Conservation (phyloP, 345 rosid species). For the Gossypium ekmanianum region DNA sequence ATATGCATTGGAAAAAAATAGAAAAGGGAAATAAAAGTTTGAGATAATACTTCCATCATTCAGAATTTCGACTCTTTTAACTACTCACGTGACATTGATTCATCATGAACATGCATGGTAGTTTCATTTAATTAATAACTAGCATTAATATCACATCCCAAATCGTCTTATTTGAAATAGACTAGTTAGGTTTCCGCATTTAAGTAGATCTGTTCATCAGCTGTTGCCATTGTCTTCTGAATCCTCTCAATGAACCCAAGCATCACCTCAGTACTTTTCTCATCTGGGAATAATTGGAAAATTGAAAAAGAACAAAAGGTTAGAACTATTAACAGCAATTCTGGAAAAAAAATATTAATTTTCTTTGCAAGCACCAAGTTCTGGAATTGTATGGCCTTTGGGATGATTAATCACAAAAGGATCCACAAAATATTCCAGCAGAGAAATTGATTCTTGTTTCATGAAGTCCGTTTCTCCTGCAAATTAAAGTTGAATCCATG, state of each 20-base stretch:
- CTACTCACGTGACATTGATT: not conserved
- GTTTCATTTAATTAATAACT: not conserved
- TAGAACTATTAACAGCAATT: not conserved
- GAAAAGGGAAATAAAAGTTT: not conserved
- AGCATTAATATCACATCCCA: not conserved
- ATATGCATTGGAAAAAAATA: not conserved
- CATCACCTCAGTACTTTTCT: slow-evolving; percentile 8
- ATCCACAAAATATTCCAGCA: slow-evolving; percentile 26
- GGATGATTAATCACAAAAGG: slow-evolving; percentile 24
- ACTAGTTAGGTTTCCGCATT: not conserved
- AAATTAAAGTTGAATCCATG: not conserved
- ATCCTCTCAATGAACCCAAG: slow-evolving; percentile 16
- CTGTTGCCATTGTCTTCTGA: not conserved
- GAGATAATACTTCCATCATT: not conserved
- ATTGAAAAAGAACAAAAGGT: not conserved
- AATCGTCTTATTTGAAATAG: not conserved
- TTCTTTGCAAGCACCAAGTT: not conserved
- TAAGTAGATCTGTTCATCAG: not conserved
- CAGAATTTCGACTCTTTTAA: not conserved
- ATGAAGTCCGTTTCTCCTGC: slow-evolving; percentile 22
- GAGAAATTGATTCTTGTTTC: slow-evolving; percentile 17
- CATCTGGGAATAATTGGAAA: slow-evolving; percentile 6
- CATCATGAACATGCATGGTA: not conserved
- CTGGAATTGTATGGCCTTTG: slow-evolving; percentile 28
- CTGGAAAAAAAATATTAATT: not conserved